Conservation (phyloP, 2,329 filamentous ascomycete genomes). For the Peltaster fructicola region DNA sequence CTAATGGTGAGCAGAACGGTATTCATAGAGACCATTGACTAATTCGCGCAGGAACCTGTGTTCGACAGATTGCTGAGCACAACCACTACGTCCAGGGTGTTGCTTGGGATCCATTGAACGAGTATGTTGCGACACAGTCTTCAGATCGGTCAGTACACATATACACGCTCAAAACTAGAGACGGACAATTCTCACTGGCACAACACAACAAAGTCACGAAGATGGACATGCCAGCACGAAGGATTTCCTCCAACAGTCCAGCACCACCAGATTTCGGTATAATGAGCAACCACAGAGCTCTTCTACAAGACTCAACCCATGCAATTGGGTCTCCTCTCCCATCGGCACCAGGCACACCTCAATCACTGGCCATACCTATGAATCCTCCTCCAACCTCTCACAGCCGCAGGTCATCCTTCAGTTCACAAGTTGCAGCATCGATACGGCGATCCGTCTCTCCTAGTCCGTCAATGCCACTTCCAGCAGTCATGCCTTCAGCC, state of each 20-base stretch:
- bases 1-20: slow-evolving; percentile 45
- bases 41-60: slow-evolving; percentile 37
- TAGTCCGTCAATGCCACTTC: slow-evolving; percentile 79
- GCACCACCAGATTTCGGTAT: slow-evolving; percentile 66
- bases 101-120: slow-evolving; percentile 93
- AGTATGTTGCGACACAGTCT: slow-evolving; percentile 95
- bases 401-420: slow-evolving; percentile 86
- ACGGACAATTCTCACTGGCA: slow-evolving; percentile 76
- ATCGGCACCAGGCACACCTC: slow-evolving; percentile 86
- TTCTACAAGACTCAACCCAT: slow-evolving; percentile 38
- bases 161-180: slow-evolving; percentile 89
- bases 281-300: slow-evolving; percentile 29
- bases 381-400: slow-evolving; percentile 86
- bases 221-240: slow-evolving; percentile 80
- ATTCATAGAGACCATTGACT: slow-evolving; percentile 5
- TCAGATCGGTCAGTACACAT: slow-evolving; percentile 97
- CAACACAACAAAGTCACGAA: slow-evolving; percentile 69
- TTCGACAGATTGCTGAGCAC: slow-evolving; percentile 90
- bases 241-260: slow-evolving; percentile 81
- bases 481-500: slow-evolving; percentile 86
- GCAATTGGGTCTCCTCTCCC: slow-evolving; percentile 66
- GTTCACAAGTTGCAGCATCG: slow-evolving; percentile 45
- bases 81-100: slow-evolving; percentile 98
- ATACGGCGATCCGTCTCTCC: slow-evolving; percentile 71
- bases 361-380: slow-evolving; percentile 71